These are phyloP conservation scores for Cordyceps pruinosa DNA, from an alignment of 2,329 filamentous ascomycete genomes.

Conservation along the genomic window DNA sequence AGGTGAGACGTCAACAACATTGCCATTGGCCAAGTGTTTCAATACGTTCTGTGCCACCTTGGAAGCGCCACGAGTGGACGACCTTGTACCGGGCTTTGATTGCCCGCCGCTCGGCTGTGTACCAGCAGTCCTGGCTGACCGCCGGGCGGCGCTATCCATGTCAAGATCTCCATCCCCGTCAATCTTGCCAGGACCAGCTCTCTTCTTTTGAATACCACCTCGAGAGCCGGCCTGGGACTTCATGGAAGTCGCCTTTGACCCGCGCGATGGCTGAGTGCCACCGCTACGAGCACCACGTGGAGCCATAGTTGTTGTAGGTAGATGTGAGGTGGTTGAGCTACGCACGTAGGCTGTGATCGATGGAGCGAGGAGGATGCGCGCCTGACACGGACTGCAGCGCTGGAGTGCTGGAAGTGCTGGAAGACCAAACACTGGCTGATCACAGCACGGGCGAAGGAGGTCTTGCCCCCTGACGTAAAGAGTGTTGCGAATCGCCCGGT, in stretches of 20 bases:
- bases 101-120: conserved; percentile 21
- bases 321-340: conserved; percentile 8
- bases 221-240: conserved; percentile 29
- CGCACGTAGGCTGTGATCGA: conserved; percentile 1
- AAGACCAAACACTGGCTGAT: background rate
- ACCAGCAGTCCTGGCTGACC: conserved; percentile 26
- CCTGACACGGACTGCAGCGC: background rate
- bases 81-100: conserved; percentile 24
- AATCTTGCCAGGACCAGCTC: conserved; percentile 28
- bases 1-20: conserved; percentile 26
- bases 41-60: conserved; percentile 37
- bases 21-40: conserved; percentile 33
- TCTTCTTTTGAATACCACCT: conserved; percentile 47
- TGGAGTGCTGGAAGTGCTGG: background rate
- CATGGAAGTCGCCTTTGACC: conserved; percentile 23
- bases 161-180: conserved; percentile 55
- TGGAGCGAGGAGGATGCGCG: background rate
- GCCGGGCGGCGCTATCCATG: conserved; percentile 40
- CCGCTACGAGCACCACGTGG: conserved; percentile 16
- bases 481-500: background rate
- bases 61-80: conserved; percentile 23
- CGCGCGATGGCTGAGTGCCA: conserved; percentile 22
- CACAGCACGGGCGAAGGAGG: background rate
- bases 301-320: conserved; percentile 16
- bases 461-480: background rate